Evolutionary conservation across 2,329 filamentous ascomycete genomes (phyloP), one percentile per base, ranked within the genome.

Genomic region (Colletotrichum lupini): DNA sequence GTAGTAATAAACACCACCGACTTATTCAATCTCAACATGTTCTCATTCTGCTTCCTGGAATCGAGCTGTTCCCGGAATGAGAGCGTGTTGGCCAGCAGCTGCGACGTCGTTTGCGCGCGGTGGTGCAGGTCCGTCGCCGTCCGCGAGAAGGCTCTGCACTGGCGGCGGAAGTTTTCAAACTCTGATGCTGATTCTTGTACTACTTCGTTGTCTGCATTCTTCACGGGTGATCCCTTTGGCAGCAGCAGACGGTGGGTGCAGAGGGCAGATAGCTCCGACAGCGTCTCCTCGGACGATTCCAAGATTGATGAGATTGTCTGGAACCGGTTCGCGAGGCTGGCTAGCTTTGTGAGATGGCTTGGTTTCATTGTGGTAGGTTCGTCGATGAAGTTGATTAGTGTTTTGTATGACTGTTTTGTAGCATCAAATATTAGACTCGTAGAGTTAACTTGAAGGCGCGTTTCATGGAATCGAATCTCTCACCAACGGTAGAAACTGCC

Each of bases 1-100:
- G 76, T 80, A 8, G 79, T 81, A 46, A 80, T 79, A 69, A 81
- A 81, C 1, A 79, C 79, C 9, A 78, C 79, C 37, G 79, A 79
- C 60, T 80, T 81, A 58, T 80, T 81, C 5, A 81, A 69, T 49
- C 78, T 76, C 1, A 81, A 68, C 79, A 81, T 80, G 11, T 72
- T 80, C 5, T 75, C 72, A 26, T 79, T 80, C 65, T 81, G 79
- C 28, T 80, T 75, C 65, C 80, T 80, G n/a, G 79, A 77, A 46
- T 80, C 76, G 6, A 78, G 74, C 63, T 80, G 79, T 66, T 81
- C 79, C 37, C 77, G 77, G 35, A 79, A 78, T 1, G 77, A 78
- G 42, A 80, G 70, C 2, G 79, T 80, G 24, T 79, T 76, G 1
- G 78, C 70, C 24, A 80, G 66, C 1, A 81, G 76, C 32, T 79